phyloP scores from a whole-genome alignment of 2,329 filamentous ascomycete genomes.

The Lachnellula hyalina region DNA sequence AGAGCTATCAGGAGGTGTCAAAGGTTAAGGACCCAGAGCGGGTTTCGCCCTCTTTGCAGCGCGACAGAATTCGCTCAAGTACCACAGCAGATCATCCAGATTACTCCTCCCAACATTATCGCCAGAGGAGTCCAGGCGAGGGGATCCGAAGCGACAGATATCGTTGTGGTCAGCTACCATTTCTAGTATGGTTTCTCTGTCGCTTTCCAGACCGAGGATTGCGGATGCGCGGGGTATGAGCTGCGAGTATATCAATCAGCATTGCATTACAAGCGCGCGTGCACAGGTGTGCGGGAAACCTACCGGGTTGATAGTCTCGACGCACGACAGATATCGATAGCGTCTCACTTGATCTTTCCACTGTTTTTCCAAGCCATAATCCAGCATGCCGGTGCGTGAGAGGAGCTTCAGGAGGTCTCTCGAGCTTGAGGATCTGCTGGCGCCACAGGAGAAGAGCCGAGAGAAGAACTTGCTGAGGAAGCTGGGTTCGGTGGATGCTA shows the following conservation, averaged over 20 bases:
- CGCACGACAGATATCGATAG: background rate
- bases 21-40: too few species aligned
- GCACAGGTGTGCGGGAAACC: background rate
- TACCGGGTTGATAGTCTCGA: background rate
- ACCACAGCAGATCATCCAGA: background rate
- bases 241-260: background rate
- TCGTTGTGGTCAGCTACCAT: background rate
- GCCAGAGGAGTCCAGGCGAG: background rate
- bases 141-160: background rate
- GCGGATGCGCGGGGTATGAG: background rate
- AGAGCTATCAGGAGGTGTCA: too few species aligned
- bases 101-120: background rate
- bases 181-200: background rate
- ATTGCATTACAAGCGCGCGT: background rate
- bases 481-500: background rate
- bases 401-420: background rate
- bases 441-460: background rate
- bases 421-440: background rate
- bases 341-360: background rate
- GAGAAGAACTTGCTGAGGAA: background rate
- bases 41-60: background rate
- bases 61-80: background rate
- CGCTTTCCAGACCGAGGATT: background rate
- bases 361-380: background rate
- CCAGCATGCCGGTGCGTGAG: background rate